These are phyloP conservation scores for Sarocladium oryzae DNA, from an alignment of 2,329 filamentous ascomycete species.

Conservation along the genomic window DNA sequence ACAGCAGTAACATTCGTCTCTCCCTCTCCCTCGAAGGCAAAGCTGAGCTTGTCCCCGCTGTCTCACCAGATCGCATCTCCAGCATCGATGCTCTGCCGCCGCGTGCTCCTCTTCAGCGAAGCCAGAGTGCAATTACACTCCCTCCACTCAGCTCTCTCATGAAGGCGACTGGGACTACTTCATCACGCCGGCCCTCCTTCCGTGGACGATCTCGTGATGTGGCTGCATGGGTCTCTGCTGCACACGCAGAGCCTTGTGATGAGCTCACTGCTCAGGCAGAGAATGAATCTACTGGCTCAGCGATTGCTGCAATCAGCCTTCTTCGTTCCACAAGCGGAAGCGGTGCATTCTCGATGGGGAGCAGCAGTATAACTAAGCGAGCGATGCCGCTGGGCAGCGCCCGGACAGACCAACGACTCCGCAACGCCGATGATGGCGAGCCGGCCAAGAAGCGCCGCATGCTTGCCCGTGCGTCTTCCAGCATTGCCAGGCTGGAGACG, in stretches of 20 bases:
- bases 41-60: conserved; percentile 61
- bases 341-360: conserved; percentile 43
- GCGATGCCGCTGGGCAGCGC: conserved; percentile 43
- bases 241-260: conserved; percentile 71
- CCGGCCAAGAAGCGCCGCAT: conserved; percentile 52
- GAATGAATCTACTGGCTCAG: conserved; percentile 72
- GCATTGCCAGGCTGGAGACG: conserved; percentile 55
- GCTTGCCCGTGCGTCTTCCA: conserved; percentile 54
- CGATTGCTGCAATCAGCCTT: conserved; percentile 73
- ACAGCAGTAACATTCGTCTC: conserved; percentile 67
- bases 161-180: neutral
- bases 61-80: conserved; percentile 26
- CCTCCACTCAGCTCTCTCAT: conserved; percentile 6
- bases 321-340: conserved; percentile 54
- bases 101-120: conserved; percentile 53
- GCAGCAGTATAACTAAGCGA: conserved; percentile 48
- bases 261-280: conserved; percentile 76
- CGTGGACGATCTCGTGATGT: conserved; percentile 80
- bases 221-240: conserved; percentile 86
- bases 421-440: conserved; percentile 19
- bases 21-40: conserved; percentile 84
- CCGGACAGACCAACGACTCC: conserved; percentile 1
- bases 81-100: conserved; percentile 3
- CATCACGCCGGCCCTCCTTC: conserved; percentile 14
- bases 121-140: conserved; percentile 57